Evolutionary conservation across 1,284 basidiomycete species (phyloP).

Genomic region (Cryptococcus sp.): DNA sequence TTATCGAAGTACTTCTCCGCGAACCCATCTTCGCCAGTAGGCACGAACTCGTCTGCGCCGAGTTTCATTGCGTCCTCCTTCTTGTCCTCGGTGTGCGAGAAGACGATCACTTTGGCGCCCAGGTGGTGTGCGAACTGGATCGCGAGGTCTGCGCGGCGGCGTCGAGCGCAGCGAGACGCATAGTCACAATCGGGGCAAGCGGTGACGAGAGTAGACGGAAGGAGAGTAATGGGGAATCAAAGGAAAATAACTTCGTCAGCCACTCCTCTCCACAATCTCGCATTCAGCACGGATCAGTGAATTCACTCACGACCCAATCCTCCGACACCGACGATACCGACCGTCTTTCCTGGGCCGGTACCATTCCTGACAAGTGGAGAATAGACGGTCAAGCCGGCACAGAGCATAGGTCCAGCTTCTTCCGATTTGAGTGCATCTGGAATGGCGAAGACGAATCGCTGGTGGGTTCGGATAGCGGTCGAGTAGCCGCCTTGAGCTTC

Average conservation of each 20-base stretch:
- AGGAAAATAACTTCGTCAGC: too few species aligned
- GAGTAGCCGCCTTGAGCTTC: slow-evolving; percentile 63
- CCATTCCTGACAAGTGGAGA: slow-evolving; percentile 66
- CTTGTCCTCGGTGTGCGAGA: slow-evolving; percentile 66
- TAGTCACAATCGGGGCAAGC: not conserved
- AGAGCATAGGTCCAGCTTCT: slow-evolving; percentile 60
- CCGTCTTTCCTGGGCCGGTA: slow-evolving; percentile 64
- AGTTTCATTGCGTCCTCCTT: slow-evolving; percentile 65
- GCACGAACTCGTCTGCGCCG: slow-evolving; percentile 61
- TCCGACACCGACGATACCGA: slow-evolving; percentile 68
- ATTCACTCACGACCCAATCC: slow-evolving; percentile 57
- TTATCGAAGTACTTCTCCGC: slow-evolving; percentile 54
- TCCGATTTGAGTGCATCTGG: slow-evolving; percentile 62
- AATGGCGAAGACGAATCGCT: slow-evolving; percentile 69
- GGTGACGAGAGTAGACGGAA: too few species aligned
- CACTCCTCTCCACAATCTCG: too few species aligned
- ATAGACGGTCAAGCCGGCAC: slow-evolving; percentile 67
- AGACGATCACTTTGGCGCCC: slow-evolving; percentile 65
- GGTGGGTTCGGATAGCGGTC: slow-evolving; percentile 65
- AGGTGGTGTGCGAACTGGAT: slow-evolving; percentile 63
- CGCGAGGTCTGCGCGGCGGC: slow-evolving; percentile 53
- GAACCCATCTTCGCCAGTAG: slow-evolving; percentile 56
- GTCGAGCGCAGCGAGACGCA: not conserved
- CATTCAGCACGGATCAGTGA: too few species aligned
- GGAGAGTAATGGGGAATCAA: too few species aligned